Evolutionary conservation across 179 eudicot species (phyloP).

Genomic region (Vitellaria paradoxa): DNA sequence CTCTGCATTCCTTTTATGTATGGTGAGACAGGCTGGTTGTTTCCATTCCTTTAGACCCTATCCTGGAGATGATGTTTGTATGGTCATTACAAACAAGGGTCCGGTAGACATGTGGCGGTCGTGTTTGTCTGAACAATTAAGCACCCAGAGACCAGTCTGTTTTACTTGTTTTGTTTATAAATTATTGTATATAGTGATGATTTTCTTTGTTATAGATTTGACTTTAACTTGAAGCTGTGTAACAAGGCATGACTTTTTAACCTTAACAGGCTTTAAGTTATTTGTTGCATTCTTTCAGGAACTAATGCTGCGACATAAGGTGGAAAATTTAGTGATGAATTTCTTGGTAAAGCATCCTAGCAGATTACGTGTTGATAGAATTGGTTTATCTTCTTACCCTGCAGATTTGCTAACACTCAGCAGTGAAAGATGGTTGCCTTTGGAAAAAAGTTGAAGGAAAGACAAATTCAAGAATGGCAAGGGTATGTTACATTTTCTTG

Average conservation of each 20-base stretch:
- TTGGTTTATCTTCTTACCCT: neutral
- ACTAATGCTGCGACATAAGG: neutral
- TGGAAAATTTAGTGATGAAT: neutral
- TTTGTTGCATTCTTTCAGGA: neutral
- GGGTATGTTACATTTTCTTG: conserved; percentile 33
- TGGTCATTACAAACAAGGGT: neutral
- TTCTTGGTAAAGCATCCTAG: neutral
- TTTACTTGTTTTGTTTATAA: neutral
- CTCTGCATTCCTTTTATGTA: neutral
- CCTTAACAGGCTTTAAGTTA: neutral
- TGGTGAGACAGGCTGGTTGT: neutral
- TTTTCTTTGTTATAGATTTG: neutral
- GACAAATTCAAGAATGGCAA: conserved; percentile 78
- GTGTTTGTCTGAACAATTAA: neutral
- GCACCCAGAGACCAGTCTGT: neutral
- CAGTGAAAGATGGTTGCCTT: conserved; percentile 63
- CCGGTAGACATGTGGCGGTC: neutral
- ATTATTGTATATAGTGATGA: neutral
- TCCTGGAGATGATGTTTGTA: neutral
- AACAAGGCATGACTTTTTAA: neutral
- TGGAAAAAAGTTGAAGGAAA: conserved; percentile 77
- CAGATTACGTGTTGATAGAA: neutral
- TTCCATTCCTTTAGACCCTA: neutral
- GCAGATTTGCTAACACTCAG: neutral
- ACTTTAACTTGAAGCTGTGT: neutral